Evolutionary conservation across 2,329 filamentous ascomycete species (phyloP).

Genomic region (Exophiala calicioides): DNA sequence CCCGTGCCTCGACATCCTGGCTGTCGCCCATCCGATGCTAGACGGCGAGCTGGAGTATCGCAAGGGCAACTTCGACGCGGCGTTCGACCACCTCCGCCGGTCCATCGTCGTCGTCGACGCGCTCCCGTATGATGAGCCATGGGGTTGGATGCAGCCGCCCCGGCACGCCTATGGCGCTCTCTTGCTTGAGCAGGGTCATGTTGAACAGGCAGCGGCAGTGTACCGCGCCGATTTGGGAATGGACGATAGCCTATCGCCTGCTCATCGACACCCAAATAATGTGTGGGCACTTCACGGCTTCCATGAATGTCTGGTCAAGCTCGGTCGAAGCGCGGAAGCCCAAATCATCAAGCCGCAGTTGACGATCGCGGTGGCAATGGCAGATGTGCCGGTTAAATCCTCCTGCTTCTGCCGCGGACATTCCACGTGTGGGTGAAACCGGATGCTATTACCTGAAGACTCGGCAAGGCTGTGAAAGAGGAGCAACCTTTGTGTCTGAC

Average conservation of each 20-base stretch:
- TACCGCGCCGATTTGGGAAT: constrained; percentile 65
- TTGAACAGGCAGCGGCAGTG: constrained; percentile 57
- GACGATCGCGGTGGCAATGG: constrained; percentile 54
- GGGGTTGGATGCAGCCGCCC: constrained; percentile 77
- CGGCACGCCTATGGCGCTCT: constrained; percentile 71
- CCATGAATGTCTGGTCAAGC: constrained; percentile 65
- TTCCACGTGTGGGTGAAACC: not conserved
- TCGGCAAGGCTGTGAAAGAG: too few species aligned
- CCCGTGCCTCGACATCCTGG: constrained; percentile 63
- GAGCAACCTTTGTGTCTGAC: not conserved
- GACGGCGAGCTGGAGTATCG: constrained; percentile 75
- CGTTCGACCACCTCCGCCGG: constrained; percentile 60
- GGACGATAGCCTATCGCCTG: constrained; percentile 61
- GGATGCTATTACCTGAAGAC: too few species aligned
- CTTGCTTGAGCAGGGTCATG: constrained; percentile 64
- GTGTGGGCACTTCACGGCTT: constrained; percentile 75
- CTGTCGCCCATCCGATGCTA: constrained; percentile 65
- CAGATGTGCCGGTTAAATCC: constrained; percentile 60
- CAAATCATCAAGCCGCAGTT: constrained; percentile 53
- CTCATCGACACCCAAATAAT: constrained; percentile 69
- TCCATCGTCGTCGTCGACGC: constrained; percentile 63
- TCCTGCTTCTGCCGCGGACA: constrained; percentile 61
- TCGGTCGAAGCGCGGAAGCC: constrained; percentile 54
- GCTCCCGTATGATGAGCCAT: constrained; percentile 71
- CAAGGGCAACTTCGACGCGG: constrained; percentile 56